Percentiles rank a stretch among this genome's conserved stretches.
phyloP scores from a whole-genome alignment of 2,329 filamentous ascomycete species.

The Mollisia scopiformis region DNA sequence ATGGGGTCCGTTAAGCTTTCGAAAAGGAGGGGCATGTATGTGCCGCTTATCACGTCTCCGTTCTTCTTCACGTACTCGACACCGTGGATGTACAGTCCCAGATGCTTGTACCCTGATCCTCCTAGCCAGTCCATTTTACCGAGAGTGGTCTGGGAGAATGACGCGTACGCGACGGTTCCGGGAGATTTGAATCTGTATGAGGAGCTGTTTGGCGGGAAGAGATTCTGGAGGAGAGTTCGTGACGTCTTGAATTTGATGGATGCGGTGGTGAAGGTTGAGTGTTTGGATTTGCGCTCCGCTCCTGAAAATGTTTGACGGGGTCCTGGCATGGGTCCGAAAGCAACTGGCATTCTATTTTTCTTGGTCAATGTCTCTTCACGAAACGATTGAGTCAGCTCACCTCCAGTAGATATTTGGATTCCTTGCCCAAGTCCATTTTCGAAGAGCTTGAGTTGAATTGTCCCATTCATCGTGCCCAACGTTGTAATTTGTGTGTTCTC shows the following conservation, averaged over 20 bases:
- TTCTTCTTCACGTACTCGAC: slow-evolving; percentile 56
- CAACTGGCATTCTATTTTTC: slow-evolving; percentile 50
- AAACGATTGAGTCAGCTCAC: not conserved
- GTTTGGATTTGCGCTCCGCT: not conserved
- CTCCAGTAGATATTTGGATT: slow-evolving; percentile 38
- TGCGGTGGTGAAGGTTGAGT: slow-evolving; percentile 29
- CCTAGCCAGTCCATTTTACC: slow-evolving; percentile 62
- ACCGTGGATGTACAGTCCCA: slow-evolving; percentile 65
- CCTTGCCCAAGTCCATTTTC: slow-evolving; percentile 47
- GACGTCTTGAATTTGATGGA: slow-evolving; percentile 46
- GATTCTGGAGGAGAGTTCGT: slow-evolving; percentile 42
- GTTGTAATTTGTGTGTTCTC: slow-evolving; percentile 43
- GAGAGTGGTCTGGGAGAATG: slow-evolving; percentile 45
- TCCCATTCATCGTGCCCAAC: slow-evolving; percentile 58
- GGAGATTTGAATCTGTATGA: slow-evolving; percentile 38
- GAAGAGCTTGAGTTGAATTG: slow-evolving; percentile 47
- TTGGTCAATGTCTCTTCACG: too few species aligned
- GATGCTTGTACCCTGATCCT: slow-evolving; percentile 58
- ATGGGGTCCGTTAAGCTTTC: slow-evolving; percentile 65
- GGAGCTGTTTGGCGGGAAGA: slow-evolving; percentile 36
- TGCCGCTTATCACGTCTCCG: slow-evolving; percentile 49
- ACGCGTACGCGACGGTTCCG: slow-evolving; percentile 41
- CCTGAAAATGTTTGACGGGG: slow-evolving; percentile 21
- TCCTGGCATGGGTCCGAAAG: slow-evolving; percentile 36
- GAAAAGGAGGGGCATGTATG: slow-evolving; percentile 58